These are phyloP conservation scores for Senna tora DNA, from an alignment of 306 rosid genomes.

Conservation along the genomic window DNA sequence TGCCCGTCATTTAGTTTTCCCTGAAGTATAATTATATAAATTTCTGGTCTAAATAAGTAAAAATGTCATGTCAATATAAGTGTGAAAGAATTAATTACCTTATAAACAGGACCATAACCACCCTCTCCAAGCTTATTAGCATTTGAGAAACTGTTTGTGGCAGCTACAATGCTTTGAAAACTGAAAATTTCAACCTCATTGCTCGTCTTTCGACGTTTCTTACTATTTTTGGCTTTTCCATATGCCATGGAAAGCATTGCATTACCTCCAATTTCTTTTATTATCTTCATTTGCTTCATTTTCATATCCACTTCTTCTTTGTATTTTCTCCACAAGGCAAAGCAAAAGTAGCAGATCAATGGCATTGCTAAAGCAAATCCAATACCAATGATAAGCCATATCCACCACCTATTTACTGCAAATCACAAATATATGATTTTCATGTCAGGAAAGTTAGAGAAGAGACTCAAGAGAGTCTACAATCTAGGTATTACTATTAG, in stretches of 20 bases:
- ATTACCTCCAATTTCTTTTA: constrained; percentile 30
- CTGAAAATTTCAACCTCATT: neutral
- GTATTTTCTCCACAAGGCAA: neutral
- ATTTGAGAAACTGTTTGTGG: constrained; percentile 21
- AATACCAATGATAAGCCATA: constrained; percentile 33
- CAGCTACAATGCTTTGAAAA: neutral
- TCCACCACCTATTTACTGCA: constrained; percentile 42
- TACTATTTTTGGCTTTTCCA: neutral
- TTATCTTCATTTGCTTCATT: constrained; percentile 8
- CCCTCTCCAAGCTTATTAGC: constrained; percentile 27
- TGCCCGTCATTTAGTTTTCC: neutral
- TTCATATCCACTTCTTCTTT: constrained; percentile 5
- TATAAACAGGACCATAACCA: constrained; percentile 34
- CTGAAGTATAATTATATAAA: neutral
- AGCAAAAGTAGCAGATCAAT: constrained; percentile 10
- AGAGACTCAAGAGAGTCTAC: neutral
- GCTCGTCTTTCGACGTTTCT: neutral
- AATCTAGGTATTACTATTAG: neutral
- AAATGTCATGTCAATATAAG: neutral
- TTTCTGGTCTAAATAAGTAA: neutral
- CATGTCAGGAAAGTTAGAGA: neutral
- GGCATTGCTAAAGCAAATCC: constrained; percentile 14
- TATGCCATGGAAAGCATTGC: constrained; percentile 13
- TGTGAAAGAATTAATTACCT: neutral
- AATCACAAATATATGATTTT: neutral